Evolutionary conservation across 306 rosid species (phyloP), one percentile per base, ranked within the genome.

Genomic region (Quercus mongolica): DNA sequence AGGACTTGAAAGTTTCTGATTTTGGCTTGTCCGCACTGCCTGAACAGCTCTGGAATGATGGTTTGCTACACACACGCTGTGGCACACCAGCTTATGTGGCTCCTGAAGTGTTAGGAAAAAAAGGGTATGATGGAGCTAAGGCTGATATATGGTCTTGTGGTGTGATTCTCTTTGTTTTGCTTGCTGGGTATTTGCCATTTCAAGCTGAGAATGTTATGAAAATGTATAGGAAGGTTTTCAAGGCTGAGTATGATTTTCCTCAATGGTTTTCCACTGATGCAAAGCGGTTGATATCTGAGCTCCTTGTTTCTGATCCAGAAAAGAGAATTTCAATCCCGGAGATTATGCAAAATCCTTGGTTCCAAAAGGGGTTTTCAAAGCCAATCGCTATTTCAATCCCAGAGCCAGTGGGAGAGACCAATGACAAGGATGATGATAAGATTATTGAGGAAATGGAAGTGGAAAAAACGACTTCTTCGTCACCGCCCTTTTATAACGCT

Each of bases 1-100:
- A 82, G 5, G 87, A 94, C 25, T 69, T 94, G 6, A 94, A 94
- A 20, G 91, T 92, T 25, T 94, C 98, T 0, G 98, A 94, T 85
- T 94, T 94, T 0, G 97, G 98, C 0, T 81, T 94, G 31, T 94
- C 98, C 0, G 88, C 97, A 0, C 41, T 94, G 78, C 94, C 97
- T 30, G 92, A 94, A 26, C 94, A 92, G 58, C 87, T 82, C 19
- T 70, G 92, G 41, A 76, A 74, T 13, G 97, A 94, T n/a, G 96
- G 98, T 1, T 74, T 94, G 89, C 91, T 94, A 0, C 51, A 89
- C 18, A 94, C 98, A 1, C 92, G 88, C 20, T 94, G 98, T 17
- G 98, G 98, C 1, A 94, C 98, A 0, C 98, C 96, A 5, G 91
- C 97, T 0, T 94, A 94, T 8, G 94, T 92, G n/a, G 98, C 97